Conservation (phyloP, 139 green algal genomes). For the Picochlorum sp. region DNA sequence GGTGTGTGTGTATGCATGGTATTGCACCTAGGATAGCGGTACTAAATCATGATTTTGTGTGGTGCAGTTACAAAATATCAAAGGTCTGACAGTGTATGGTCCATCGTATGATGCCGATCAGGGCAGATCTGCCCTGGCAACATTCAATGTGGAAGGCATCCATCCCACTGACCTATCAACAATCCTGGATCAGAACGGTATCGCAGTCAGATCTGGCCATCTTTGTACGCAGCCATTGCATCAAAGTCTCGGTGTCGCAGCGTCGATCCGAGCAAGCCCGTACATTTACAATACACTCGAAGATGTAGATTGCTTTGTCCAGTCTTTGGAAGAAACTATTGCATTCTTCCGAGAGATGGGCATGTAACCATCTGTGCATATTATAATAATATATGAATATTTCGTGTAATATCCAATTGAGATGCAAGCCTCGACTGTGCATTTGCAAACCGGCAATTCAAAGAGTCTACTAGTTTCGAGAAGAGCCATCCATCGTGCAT, state of each 20-base stretch:
- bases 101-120: conserved; percentile 39
- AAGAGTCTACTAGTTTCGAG: no score
- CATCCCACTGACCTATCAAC: conserved; percentile 94
- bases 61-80: not conserved
- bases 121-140: conserved; percentile 66
- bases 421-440: no score
- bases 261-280: conserved; percentile 68
- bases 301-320: conserved; percentile 88
- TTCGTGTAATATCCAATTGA: not conserved
- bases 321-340: conserved; percentile 71
- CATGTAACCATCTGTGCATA: not conserved
- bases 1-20: conserved; percentile 13
- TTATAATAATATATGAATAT: not conserved
- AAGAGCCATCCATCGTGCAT: no score
- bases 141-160: conserved; percentile 94
- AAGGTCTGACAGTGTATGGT: conserved; percentile 78
- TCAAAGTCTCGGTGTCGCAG: conserved; percentile 65
- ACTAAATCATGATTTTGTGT: not conserved
- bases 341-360: conserved; percentile 67
- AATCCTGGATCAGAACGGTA: conserved; percentile 74
- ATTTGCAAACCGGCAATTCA: no score
- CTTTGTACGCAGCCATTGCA: conserved; percentile 98
- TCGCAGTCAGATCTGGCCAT: conserved; percentile 90
- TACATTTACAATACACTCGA: conserved; percentile 94
- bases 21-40: not conserved